Percentiles rank a stretch among this genome's conserved stretches.
Evolutionary conservation across 2,329 filamentous ascomycete genomes (phyloP).

Genomic region (Pleoardoris graminearum): DNA sequence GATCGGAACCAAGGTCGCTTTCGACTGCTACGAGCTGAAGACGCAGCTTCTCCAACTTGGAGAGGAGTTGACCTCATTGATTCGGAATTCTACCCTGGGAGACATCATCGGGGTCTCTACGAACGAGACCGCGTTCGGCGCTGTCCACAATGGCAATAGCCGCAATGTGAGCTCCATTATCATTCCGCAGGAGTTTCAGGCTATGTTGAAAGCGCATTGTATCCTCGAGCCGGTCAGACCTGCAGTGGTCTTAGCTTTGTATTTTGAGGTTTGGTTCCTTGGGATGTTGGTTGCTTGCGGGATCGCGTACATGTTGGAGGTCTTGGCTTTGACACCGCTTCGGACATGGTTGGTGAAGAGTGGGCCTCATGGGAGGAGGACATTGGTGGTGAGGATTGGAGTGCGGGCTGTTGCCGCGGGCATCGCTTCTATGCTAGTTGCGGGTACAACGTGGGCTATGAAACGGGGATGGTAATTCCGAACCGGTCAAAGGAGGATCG

Average conservation of each 20-base stretch:
- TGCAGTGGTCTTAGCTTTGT: neutral
- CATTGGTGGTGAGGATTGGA: neutral
- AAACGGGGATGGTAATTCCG: neutral
- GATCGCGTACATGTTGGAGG: neutral
- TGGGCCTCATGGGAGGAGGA: neutral
- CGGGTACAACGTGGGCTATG: neutral
- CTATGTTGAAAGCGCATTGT: neutral
- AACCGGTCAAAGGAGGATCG: neutral
- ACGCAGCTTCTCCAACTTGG: neutral
- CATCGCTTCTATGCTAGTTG: neutral
- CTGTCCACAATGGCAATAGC: neutral
- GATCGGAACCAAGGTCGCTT: neutral
- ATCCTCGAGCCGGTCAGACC: neutral
- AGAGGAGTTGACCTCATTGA: neutral
- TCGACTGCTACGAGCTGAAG: slow-evolving; percentile 8
- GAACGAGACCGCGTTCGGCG: neutral
- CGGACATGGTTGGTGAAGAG: neutral
- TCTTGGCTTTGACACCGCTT: neutral
- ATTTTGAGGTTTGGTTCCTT: neutral
- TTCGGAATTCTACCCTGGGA: neutral
- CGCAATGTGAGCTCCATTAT: neutral
- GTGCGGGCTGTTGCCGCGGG: neutral
- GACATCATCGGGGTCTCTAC: too few relatives aligned
- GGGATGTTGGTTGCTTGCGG: neutral
- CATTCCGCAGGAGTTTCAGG: neutral